Evolutionary conservation across 192 early-diverging fungal genomes (phyloP), one percentile per base, ranked within the genome.

Genomic region (Backusella parvicylindrica): DNA sequence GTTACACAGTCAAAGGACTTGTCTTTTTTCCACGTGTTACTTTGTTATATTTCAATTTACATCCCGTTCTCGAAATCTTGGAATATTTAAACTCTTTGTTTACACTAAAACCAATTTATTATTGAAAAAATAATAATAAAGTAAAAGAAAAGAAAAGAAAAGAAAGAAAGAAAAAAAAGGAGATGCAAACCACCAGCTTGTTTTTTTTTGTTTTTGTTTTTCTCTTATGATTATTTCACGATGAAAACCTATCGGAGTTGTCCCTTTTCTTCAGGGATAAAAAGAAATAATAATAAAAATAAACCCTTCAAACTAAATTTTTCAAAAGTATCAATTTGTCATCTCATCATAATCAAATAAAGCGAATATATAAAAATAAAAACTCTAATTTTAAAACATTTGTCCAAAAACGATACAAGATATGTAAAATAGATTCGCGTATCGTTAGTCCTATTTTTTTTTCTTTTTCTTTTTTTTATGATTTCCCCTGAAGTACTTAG

Each of bases 191-290:
- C 21, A 53, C 50, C 21, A 53, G 7, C 21, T 53, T n/a, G 21
- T 53, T 53, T 53, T 53, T 11, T 53, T 53, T 53, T 2, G 6
- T 23, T 50, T 3, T n/a, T 50, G 7, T 50, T 21, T 41, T 41
- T 41, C 40, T 41, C 40, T 41, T 16, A 41, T n/a, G n/a, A n/a
- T n/a, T n/a, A n/a, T n/a, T n/a, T n/a, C n/a, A n/a, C 11, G 40
- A 53, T 53, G 23, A 26, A 56, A 56, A 26, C 23, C 23, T 56
- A 56, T 56, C 53, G 53, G 53, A 56, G 53, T 56, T 7, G 26
- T 56, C 53, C 53, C 53, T 56, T 56, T 21, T 21, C 53, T 56
- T 56, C 53, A 56, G 53, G 53, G 53, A 56, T 56, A 56, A 56
- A 56, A 56, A 26, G 12, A 8, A 50, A 50, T 21, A 50, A 21